Conservation (phyloP, 768 basidiomycete genomes). For the Phylloporus sp. region DNA sequence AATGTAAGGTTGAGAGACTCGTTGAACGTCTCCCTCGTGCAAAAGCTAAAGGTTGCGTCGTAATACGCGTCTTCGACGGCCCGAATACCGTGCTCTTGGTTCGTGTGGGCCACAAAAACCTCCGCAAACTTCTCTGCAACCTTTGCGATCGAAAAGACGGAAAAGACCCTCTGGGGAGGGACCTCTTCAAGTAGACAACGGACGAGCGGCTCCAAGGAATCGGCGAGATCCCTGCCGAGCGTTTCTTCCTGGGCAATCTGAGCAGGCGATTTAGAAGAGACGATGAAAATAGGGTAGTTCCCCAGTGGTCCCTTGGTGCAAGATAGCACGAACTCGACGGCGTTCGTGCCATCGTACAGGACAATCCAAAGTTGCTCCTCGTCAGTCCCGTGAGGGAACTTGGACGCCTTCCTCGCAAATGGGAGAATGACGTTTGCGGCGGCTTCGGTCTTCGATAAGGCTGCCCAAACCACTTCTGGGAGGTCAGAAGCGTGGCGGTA, state of each 20-base stretch:
- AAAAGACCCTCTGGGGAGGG: slow-evolving; percentile 36
- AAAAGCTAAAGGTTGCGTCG: slow-evolving; percentile 51
- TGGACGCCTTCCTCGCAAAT: slow-evolving; percentile 28
- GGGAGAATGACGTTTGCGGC: slow-evolving; percentile 39
- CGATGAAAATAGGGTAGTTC: slow-evolving; percentile 14
- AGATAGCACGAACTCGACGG: slow-evolving; percentile 8
- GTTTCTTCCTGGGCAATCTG: neutral
- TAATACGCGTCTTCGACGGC: slow-evolving; percentile 47
- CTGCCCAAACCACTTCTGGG: slow-evolving; percentile 21
- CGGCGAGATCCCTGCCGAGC: neutral
- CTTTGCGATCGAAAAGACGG: slow-evolving; percentile 54
- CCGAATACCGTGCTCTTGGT: slow-evolving; percentile 16
- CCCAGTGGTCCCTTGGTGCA: slow-evolving; percentile 3
- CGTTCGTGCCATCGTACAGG: slow-evolving; percentile 13
- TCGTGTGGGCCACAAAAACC: slow-evolving; percentile 38
- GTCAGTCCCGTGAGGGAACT: neutral
- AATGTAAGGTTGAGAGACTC: neutral
- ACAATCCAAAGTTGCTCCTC: slow-evolving; percentile 28
- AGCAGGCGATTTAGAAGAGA: slow-evolving; percentile 6
- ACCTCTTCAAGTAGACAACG: slow-evolving; percentile 7
- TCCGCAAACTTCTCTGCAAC: slow-evolving; percentile 43
- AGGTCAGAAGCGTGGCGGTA: slow-evolving; percentile 16
- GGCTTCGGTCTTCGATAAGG: slow-evolving; percentile 25
- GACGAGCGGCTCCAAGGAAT: slow-evolving; percentile 5
- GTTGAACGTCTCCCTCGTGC: slow-evolving; percentile 41